Evolutionary conservation across 2,329 filamentous ascomycete species (phyloP).

Genomic region (Clathrospora elynae): DNA sequence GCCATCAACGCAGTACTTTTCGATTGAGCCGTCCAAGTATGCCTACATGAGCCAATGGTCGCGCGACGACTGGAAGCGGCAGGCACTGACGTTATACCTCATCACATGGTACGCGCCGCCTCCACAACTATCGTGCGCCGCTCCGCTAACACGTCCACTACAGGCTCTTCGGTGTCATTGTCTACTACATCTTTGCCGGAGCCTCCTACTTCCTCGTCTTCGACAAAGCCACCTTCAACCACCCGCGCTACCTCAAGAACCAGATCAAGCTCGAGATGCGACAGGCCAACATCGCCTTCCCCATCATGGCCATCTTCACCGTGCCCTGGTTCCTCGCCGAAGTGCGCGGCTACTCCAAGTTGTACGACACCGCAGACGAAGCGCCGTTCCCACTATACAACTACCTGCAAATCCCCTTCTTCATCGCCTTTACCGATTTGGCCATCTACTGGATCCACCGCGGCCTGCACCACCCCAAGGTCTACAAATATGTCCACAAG

Average conservation of each 20-base stretch:
- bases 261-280: constrained; percentile 85
- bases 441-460: constrained; percentile 93
- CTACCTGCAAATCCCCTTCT: constrained; percentile 81
- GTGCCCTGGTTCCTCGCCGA: constrained; percentile 81
- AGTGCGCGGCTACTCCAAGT: constrained; percentile 80
- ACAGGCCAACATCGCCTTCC: constrained; percentile 77
- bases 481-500: constrained; percentile 94
- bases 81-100: constrained; percentile 75
- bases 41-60: constrained; percentile 80
- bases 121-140: not conserved
- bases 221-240: constrained; percentile 84
- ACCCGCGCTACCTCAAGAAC: constrained; percentile 95
- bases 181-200: constrained; percentile 84
- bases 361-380: constrained; percentile 80
- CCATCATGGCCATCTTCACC: constrained; percentile 81
- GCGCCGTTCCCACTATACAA: constrained; percentile 80
- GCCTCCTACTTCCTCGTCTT: constrained; percentile 89
- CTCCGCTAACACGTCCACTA: constrained; percentile 15
- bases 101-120: constrained; percentile 73
- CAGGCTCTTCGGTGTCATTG: constrained; percentile 81
- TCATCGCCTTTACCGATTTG: constrained; percentile 86
- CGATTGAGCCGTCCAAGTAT: constrained; percentile 71
- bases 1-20: constrained; percentile 73
- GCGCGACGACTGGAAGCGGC: constrained; percentile 77
- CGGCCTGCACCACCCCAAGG: constrained; percentile 74